A percentile compares a stretch with the other conserved stretches of the same genome.
These are phyloP conservation scores for Xylariaceae sp. DNA, from an alignment of 2,329 filamentous ascomycete species.

Conservation along the genomic window DNA sequence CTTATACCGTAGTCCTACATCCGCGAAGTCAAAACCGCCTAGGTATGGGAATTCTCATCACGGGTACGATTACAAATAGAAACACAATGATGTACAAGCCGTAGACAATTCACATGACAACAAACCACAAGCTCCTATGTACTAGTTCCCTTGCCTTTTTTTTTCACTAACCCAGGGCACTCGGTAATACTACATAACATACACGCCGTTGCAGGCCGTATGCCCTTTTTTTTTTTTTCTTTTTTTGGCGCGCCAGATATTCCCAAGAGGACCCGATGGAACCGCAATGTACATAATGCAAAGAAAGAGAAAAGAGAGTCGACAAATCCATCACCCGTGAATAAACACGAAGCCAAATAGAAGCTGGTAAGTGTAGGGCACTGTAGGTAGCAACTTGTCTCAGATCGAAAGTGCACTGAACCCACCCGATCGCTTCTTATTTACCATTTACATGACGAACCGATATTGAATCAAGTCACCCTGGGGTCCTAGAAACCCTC, in stretches of 20 bases:
- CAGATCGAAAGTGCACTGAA: background rate
- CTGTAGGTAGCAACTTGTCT: constrained; percentile 2
- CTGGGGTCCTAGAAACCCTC: background rate
- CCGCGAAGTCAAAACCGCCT: too few relatives aligned
- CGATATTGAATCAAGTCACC: constrained; percentile 2
- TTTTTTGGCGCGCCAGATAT: background rate
- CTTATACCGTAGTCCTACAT: too few relatives aligned
- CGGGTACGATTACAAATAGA: too few relatives aligned
- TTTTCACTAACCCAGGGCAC: too few relatives aligned
- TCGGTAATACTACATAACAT: too few relatives aligned
- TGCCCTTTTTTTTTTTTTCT: too few relatives aligned
- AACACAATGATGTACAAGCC: too few relatives aligned
- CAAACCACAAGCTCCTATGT: too few relatives aligned
- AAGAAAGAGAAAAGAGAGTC: background rate
- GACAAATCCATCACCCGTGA: constrained; percentile 6
- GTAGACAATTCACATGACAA: too few relatives aligned
- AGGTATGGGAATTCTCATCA: too few relatives aligned
- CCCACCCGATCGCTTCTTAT: constrained; percentile 1
- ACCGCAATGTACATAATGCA: background rate
- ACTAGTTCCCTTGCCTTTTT: too few relatives aligned
- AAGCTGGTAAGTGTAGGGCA: background rate
- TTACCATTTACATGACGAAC: constrained; percentile 12
- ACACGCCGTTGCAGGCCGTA: too few relatives aligned
- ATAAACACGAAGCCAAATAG: background rate
- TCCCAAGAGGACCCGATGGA: background rate